Evolutionary conservation across 352 stramenopile species (phyloP), one percentile per base, ranked within the genome.

Genomic region (Peronospora destructor): DNA sequence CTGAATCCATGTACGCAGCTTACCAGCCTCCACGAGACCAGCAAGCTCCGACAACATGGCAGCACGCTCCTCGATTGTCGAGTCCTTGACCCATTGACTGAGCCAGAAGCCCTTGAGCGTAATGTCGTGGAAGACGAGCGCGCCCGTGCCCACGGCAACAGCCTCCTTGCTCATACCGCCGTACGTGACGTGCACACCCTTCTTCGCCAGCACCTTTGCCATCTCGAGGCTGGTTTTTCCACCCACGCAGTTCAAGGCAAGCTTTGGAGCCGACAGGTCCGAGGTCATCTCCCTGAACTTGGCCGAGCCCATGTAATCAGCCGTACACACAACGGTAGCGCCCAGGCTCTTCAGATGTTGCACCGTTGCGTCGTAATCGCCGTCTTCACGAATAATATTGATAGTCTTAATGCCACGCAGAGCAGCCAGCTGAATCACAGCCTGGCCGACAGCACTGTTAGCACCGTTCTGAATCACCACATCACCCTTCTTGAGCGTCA

Each of bases 381-480:
- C 83, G 46, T 91, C 76, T 56, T 91, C 73, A 34, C 82, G 76
- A 38, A 96, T 71, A 23, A 96, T 71, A 63, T 95, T 96, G 58
- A 96, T 88, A 41, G 84, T 95, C 67, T 93, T 84, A 46, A 96
- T 84, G 50, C 84, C 84, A 37, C 84, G 84, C 45, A 90, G 62
- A 34, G 71, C 72, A n/a, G 84, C 84, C 53, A 95, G 62, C 61
- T 96, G 87, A 53, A 95, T 85, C 32, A 95, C 81, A 1, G 87
- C 82, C 61, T 91, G 68, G 46, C 87, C 87, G 17, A 95, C 85
- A 10, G 84, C 65, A 52, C 76, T 91, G 68, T 93, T 94, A 23
- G 87, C 85, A 29, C 71, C 87, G 66, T 95, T 96, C 67, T 96
- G 87, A 57, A 95, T 95, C 38, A 96, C 47, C 23, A 88, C 75